A percentile compares a stretch with the other conserved stretches of the same genome.
Evolutionary conservation across 1,284 basidiomycete genomes (phyloP).

Genomic region (Agaricales sp.): DNA sequence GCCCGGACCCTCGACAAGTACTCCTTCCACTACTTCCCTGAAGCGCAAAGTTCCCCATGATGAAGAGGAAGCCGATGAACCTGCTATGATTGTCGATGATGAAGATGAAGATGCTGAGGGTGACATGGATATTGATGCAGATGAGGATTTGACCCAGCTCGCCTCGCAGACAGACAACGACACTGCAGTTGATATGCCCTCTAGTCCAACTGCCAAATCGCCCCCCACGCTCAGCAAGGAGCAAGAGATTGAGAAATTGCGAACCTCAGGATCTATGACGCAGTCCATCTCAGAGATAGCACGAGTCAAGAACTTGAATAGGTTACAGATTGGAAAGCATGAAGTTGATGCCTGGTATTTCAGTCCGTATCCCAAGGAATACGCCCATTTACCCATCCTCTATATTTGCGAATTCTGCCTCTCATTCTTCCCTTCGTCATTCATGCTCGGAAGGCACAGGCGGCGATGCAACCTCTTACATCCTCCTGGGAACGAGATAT

Average conservation of each 20-base stretch:
- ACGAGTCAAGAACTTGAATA: constrained; percentile 96
- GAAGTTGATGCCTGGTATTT: constrained; percentile 99
- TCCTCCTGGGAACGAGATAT: constrained; percentile 99
- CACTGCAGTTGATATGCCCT: neutral
- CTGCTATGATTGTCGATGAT: constrained; percentile 50
- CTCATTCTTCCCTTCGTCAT: constrained; percentile 77
- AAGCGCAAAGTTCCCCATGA: constrained; percentile 57
- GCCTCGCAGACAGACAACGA: neutral
- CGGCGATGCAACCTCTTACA: constrained; percentile 88
- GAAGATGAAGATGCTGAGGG: constrained; percentile 45
- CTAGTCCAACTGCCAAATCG: constrained; percentile 28
- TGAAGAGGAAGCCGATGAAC: constrained; percentile 47
- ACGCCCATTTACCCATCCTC: constrained; percentile 87
- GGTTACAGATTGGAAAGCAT: constrained; percentile 91
- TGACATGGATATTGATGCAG: constrained; percentile 46
- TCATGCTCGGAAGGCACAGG: constrained; percentile 88
- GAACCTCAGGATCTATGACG: constrained; percentile 98
- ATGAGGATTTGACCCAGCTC: constrained; percentile 46
- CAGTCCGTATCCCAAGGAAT: constrained; percentile 97
- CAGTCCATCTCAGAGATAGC: constrained; percentile 97
- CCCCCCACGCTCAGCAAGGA: constrained; percentile 79
- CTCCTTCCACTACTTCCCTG: constrained; percentile 27
- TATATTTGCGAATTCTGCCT: constrained; percentile 99
- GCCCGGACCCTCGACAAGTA: constrained; percentile 34
- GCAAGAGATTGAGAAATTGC: constrained; percentile 96